These are phyloP conservation scores for Scedosporium minutisporum DNA, from an alignment of 2,329 filamentous ascomycete species.

Conservation along the genomic window DNA sequence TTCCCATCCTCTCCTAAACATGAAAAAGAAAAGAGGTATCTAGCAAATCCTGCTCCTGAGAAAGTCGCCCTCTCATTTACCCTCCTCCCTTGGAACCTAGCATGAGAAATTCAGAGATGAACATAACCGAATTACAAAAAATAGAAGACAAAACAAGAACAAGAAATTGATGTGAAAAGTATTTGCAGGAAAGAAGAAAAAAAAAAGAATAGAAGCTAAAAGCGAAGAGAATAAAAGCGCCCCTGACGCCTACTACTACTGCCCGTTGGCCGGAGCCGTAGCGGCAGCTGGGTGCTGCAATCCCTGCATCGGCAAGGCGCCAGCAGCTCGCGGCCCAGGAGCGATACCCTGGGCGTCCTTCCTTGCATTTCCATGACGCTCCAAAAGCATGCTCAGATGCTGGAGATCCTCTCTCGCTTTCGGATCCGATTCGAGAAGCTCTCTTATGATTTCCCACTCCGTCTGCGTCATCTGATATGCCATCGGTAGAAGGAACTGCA, in stretches of 20 bases:
- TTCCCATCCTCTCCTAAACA: not conserved
- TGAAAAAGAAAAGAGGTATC: not conserved
- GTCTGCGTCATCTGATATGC: slow-evolving; percentile 57
- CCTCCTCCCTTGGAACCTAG: not conserved
- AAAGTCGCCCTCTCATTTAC: not conserved
- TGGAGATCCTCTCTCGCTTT: slow-evolving; percentile 53
- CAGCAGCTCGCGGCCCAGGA: not conserved
- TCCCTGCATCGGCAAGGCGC: not conserved
- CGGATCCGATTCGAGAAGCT: slow-evolving; percentile 57
- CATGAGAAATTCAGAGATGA: not conserved
- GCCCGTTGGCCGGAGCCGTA: not conserved
- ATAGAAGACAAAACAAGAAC: not conserved
- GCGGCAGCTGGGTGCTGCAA: not conserved
- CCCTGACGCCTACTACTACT: not conserved
- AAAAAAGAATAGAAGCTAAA: slow-evolving; percentile 1
- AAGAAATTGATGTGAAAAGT: not conserved
- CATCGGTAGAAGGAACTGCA: slow-evolving; percentile 60
- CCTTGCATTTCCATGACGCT: slow-evolving; percentile 19
- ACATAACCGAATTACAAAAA: not conserved
- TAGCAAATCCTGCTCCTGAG: not conserved
- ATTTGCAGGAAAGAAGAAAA: not conserved
- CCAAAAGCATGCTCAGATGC: slow-evolving; percentile 45
- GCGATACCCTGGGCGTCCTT: not conserved
- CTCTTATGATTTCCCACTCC: slow-evolving; percentile 65
- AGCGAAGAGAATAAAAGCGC: not conserved